phyloP scores from a whole-genome alignment of 306 rosid genomes.

The Citrullus colocynthis region DNA sequence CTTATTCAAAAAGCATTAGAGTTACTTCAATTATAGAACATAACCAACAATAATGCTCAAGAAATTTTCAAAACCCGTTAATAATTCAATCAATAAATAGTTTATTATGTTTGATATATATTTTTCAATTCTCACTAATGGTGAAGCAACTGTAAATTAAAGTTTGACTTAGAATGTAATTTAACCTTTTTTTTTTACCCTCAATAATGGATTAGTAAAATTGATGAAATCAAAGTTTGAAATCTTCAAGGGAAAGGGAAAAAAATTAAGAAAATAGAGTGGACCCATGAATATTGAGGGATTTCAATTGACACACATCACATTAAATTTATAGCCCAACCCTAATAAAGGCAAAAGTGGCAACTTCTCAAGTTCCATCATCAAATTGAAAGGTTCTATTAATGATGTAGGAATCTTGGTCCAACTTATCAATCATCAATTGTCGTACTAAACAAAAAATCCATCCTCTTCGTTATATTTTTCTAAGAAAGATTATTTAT shows the following conservation, averaged over 20 bases:
- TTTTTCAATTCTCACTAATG: neutral
- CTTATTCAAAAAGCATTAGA: neutral
- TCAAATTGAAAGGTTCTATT: neutral
- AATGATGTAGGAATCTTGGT: neutral
- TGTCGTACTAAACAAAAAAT: too few species aligned
- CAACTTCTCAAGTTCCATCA: neutral
- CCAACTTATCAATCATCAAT: neutral
- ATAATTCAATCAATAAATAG: neutral
- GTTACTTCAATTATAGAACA: fast-evolving
- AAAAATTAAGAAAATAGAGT: neutral
- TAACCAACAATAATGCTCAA: too few species aligned
- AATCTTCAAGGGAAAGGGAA: neutral
- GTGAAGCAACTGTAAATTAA: neutral
- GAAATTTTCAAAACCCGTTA: neutral
- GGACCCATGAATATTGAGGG: neutral
- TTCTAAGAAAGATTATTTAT: too few species aligned
- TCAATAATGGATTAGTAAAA: neutral
- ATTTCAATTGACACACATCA: neutral
- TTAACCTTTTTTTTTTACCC: neutral
- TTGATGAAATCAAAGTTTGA: neutral
- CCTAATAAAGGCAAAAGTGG: neutral
- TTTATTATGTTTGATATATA: neutral
- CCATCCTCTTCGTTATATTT: too few species aligned
- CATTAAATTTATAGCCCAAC: neutral
- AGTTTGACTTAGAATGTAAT: neutral